Base-by-base conservation (phyloP, 2,329 filamentous ascomycete species). In the Albophoma yamanashiensis region DNA sequence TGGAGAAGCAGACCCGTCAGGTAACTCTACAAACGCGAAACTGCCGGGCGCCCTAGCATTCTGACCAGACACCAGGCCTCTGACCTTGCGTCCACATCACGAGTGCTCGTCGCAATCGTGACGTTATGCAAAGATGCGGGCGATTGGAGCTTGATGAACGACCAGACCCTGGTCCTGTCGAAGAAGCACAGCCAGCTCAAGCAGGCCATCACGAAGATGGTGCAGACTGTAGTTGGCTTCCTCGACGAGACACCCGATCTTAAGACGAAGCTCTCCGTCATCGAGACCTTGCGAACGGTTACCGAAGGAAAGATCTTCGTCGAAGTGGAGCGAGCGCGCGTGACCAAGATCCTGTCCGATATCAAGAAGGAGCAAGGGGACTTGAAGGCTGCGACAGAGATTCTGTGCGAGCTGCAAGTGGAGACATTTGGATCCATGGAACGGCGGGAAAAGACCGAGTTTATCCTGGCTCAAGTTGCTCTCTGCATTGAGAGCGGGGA, bases 121-220 rank as follows among this genome's bases (percentile, higher is more conserved):
- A 96, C 91, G 72, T 86, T 97, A 80, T 93, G 91, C 80, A 97
- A 97, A 78, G 83, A 96, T 75, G 87, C 89, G 25, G 88, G 88
- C 67, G 92, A 99, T 75, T 99, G 94, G 94, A 87, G 86, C 74
- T 79, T 97, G 70, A 84, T 99, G 77, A 97, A 96, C 74, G 94
- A 99, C 78, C 94, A 99, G 78, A 91, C 96, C 64, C 82, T 96
- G 69, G 82, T 97, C 65, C 82, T 99, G 61, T 97, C 94, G 66
- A 99, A 99, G 87, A 99, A 99, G 81, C 94, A 99, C 89, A 91
- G 92, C 69, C 94, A 99, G 80, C 92, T 99, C 72, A 99, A 99
- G 78, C 94, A 97, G 78, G 94, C 94, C 71, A 94, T 92, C 70
- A 97, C 94, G 69, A 94, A 93, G 81, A 99, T 99, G 94, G 92